Base-by-base conservation (phyloP, 257 asterid species). In the Knoxia roxburghii region DNA sequence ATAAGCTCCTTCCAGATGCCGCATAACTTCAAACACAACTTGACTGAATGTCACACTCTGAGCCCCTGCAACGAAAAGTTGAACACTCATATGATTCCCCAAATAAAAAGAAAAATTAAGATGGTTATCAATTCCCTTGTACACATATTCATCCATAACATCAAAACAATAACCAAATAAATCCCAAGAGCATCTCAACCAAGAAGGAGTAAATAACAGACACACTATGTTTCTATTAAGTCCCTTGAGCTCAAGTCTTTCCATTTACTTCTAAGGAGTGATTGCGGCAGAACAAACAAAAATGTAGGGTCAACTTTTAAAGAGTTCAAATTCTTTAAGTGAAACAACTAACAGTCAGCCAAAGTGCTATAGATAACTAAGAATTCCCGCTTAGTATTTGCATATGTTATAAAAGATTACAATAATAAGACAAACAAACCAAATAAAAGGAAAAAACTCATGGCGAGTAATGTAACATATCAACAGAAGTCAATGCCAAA, bases 1-100 rank as follows among this genome's bases (percentile, higher is more conserved):
- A 85, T 94, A 94, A 71, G 99, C 97, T 80, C 99, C 99, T 84
- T 94, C 99, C 64, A 94, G 85, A 72, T 94, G 97, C 77, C 97
- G 79, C 90, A 90, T 88, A 65, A 94, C 99, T 86, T 94, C 99
- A 53, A 88, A 90, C 78, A 94, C 97, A 76, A 94, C 93, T 87
- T 90, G 92, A 81, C 93, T 88, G 77, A 94, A 94, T 66, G 96
- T 82, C 78, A 90, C 88, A 43, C 82, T 80, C 78, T 80, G 82
- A 75, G 75, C 99, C 79, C 90, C 99, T 94, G 77, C 63, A 75
- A 68, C 60, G n/a, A 52, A 68, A 5, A 48, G 68, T 73, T 69
- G 14, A 61, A 61, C 45, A 52, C 37, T 64, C 12, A 12, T 33
- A 37, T 37, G 9, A 37, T 48, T 33, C 7, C 29, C 27, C 41